Base-by-base conservation (phyloP, 164 flowering plant species). In the Piper betle region DNA sequence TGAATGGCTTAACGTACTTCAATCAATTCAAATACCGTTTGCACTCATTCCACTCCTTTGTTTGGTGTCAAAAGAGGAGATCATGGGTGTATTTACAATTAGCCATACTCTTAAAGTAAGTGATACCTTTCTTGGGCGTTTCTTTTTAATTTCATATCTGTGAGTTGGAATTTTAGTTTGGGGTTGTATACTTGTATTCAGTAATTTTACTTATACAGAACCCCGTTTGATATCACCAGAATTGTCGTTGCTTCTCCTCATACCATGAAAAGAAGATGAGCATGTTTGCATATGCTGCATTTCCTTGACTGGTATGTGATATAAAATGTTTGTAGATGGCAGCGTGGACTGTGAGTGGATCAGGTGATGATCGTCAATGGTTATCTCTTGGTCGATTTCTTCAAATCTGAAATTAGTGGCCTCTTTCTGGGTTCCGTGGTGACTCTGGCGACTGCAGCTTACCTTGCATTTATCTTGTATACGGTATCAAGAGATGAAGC, bases 1-100 rank as follows among this genome's bases (percentile, higher is more conserved):
- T 71, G 96, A 90, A 68, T 90, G 97, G 97, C 85, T 90, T 39
- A 90, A 90, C 82, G 88, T 90, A 65, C 87, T 90, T 64, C 96
- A 85, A 78, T 87, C 88, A 1, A 75, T 87, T 38, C 97, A 90
- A 69, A 86, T 90, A 58, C 96, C 96, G 33, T 90, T 90, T 71
- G 97, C 92, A 1, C 83, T 90, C 42, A 85, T 87, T 60, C 97
- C 97, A 15, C 90, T 90, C 67, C 91, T 90, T 39, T 79, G 78
- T 61, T 70, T 90, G 78, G 95, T 90, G 63, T 70, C 95, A 43
- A 81, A 85, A 25, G 33, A 25, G 33, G 33, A 25, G 33, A 25
- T 25, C 33, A 25, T 25, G 33, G 33, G 33, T 25, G 69, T 50
- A 56, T 90, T 90, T 66, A 84, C 68, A 64, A 84, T 90, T 65